Evolutionary conservation across 768 basidiomycete genomes (phyloP).

Genomic region (Calocybe indica): DNA sequence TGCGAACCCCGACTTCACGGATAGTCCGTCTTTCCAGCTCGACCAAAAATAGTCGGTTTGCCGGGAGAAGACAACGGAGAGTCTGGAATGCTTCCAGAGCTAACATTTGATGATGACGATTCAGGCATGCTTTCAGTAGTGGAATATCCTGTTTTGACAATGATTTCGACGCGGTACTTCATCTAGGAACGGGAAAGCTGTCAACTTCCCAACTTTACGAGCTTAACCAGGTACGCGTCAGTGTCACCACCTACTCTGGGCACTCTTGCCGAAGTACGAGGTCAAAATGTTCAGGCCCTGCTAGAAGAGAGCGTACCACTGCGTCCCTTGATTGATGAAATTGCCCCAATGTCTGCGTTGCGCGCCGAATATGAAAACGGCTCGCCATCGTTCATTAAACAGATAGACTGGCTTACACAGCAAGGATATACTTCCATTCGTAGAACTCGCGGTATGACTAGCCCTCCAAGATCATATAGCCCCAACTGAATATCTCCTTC

Average conservation of each 20-base stretch:
- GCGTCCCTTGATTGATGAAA: conserved; percentile 49
- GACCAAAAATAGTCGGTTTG: conserved; percentile 9
- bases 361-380: conserved; percentile 65
- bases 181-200: not conserved
- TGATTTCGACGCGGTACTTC: not conserved
- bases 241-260: not conserved
- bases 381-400: conserved; percentile 53
- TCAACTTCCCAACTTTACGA: conserved; percentile 14
- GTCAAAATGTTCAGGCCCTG: conserved; percentile 6
- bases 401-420: conserved; percentile 65
- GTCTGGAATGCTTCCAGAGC: not conserved
- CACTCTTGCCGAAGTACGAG: not conserved
- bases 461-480: not conserved
- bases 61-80: conserved; percentile 11
- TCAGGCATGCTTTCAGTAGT: too few species aligned
- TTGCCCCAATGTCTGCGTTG: conserved; percentile 47
- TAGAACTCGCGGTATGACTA: conserved; percentile 57
- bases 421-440: conserved; percentile 65
- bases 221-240: conserved; percentile 16
- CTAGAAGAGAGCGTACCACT: conserved; percentile 30
- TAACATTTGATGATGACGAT: not conserved
- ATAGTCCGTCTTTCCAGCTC: conserved; percentile 5
- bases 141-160: not conserved
- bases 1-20: too few species aligned
- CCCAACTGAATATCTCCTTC: not conserved